These are phyloP conservation scores for Trifolium subterraneum DNA, from an alignment of 306 rosid genomes.

Conservation along the genomic window DNA sequence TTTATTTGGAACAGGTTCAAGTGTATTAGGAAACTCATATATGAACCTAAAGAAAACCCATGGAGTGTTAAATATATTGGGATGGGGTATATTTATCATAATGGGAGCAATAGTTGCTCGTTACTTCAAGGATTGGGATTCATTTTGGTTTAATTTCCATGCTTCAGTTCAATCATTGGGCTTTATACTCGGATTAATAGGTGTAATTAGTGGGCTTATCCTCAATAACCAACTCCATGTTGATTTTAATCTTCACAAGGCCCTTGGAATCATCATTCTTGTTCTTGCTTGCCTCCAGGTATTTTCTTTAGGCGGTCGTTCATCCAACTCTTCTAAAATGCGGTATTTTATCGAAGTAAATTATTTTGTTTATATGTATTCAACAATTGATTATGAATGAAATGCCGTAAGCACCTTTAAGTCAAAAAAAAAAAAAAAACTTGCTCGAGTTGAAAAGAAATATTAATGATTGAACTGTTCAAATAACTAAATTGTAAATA, in stretches of 20 bases:
- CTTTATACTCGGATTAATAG: constrained; percentile 59
- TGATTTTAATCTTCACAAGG: constrained; percentile 58
- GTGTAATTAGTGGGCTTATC: constrained; percentile 61
- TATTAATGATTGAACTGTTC: not conserved
- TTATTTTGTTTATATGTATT: too few species aligned
- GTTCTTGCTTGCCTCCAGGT: constrained; percentile 77
- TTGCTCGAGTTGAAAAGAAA: too few species aligned
- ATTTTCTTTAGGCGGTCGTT: not conserved
- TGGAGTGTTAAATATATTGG: constrained; percentile 68
- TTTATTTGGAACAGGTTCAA: constrained; percentile 49
- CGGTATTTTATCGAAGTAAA: too few species aligned
- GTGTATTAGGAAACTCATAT: constrained; percentile 35
- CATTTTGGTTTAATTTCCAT: constrained; percentile 74
- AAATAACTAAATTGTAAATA: too few species aligned
- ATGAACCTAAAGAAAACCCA: constrained; percentile 62
- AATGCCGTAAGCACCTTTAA: too few species aligned
- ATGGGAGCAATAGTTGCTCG: constrained; percentile 77
- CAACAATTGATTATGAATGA: too few species aligned
- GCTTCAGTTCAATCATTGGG: constrained; percentile 58
- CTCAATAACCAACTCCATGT: constrained; percentile 47
- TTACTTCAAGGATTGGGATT: constrained; percentile 60
- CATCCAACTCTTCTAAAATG: too few species aligned
- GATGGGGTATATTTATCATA: constrained; percentile 75
- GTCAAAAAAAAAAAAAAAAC: too few species aligned
- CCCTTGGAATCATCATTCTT: constrained; percentile 70